Conservation (phyloP, 768 basidiomycete genomes). For the Calocybe indica region DNA sequence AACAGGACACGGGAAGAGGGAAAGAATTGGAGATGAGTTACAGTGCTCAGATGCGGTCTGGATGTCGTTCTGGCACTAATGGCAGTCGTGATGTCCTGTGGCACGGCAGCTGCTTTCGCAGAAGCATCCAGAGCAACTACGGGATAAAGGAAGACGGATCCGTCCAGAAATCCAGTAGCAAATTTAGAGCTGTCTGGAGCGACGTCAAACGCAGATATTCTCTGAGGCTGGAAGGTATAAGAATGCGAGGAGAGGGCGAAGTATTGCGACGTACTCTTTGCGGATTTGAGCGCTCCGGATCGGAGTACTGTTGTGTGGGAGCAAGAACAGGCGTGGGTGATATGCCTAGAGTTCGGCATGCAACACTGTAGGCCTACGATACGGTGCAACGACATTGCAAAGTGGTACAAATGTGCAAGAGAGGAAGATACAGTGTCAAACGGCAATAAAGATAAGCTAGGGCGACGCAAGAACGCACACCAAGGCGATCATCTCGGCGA, state of each 20-base stretch:
- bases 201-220: constrained; percentile 61
- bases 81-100: constrained; percentile 17
- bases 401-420: constrained; percentile 3
- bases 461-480: constrained; percentile 31
- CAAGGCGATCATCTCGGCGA: constrained; percentile 14
- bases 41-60: constrained; percentile 44
- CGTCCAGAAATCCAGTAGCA: constrained; percentile 57
- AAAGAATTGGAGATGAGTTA: constrained; percentile 58
- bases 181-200: constrained; percentile 53
- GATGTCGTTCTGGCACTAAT: constrained; percentile 25
- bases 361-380: constrained; percentile 33
- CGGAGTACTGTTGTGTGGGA: constrained; percentile 47
- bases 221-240: constrained; percentile 31
- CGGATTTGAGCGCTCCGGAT: constrained; percentile 36
- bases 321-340: constrained; percentile 39
- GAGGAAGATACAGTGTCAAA: neutral
- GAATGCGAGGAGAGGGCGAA: neutral
- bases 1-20: constrained; percentile 70
- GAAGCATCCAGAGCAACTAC: constrained; percentile 11
- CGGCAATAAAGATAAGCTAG: too few species aligned
- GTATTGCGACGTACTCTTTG: constrained; percentile 26
- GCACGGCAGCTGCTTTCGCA: constrained; percentile 9
- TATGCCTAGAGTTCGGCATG: constrained; percentile 44
- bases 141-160: constrained; percentile 48
- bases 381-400: too few species aligned